These are phyloP conservation scores for Acer negundo DNA, from an alignment of 345 rosid genomes.

Conservation along the genomic window DNA sequence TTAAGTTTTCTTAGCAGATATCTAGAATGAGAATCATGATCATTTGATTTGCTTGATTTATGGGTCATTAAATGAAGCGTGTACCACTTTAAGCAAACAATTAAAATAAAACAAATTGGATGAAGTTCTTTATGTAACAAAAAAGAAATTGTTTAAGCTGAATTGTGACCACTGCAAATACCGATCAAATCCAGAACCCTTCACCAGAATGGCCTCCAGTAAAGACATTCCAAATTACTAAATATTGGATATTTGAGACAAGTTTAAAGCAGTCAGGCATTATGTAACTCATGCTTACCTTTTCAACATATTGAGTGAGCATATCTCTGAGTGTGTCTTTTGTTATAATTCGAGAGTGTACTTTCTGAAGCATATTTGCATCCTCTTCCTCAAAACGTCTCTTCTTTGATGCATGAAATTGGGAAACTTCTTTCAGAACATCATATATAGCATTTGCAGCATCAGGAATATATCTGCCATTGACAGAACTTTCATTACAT, in stretches of 20 bases:
- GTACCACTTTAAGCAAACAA: neutral
- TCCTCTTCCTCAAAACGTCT: conserved; percentile 55
- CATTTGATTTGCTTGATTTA: neutral
- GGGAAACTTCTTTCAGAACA: conserved; percentile 74
- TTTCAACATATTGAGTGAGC: conserved; percentile 82
- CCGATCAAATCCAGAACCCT: neutral
- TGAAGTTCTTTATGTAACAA: neutral
- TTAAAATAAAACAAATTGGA: neutral
- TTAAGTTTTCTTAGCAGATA: neutral
- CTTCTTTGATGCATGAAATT: conserved; percentile 54
- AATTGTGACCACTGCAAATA: neutral
- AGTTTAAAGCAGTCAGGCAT: neutral
- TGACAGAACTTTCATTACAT: neutral
- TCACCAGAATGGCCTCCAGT: neutral
- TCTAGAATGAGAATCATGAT: neutral
- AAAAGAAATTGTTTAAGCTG: neutral
- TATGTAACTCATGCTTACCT: conserved; percentile 45
- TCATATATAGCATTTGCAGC: conserved; percentile 77
- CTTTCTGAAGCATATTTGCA: conserved; percentile 54
- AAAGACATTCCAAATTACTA: neutral
- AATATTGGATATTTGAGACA: neutral
- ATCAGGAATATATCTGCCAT: conserved; percentile 82
- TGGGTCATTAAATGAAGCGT: neutral
- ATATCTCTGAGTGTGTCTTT: conserved; percentile 69
- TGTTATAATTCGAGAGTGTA: conserved; percentile 60